Percentiles rank a stretch among this genome's conserved stretches.
phyloP scores from a whole-genome alignment of 495 filamentous ascomycete genomes.

The Penicillium longicatenatum region DNA sequence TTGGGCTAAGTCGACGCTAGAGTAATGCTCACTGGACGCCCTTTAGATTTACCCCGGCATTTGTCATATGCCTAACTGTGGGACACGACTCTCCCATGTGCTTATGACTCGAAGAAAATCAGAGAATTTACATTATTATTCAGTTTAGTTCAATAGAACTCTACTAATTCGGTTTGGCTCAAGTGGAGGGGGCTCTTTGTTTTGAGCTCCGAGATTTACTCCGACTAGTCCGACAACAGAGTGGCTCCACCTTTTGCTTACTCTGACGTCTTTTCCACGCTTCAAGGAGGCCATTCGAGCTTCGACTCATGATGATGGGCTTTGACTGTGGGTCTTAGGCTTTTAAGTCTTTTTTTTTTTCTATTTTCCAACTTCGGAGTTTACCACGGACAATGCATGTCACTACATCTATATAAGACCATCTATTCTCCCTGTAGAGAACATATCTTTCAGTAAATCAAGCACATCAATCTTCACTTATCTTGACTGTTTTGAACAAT shows the following conservation, averaged over 20 bases:
- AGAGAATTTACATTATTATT: too few species aligned
- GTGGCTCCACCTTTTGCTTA: not conserved
- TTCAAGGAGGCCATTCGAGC: conserved; percentile 13
- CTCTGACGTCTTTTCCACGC: conserved; percentile 20
- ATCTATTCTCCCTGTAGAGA: conserved; percentile 1
- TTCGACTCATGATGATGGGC: conserved; percentile 10
- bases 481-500: not conserved
- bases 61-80: not conserved
- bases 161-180: not conserved
- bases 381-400: conserved; percentile 15
- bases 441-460: conserved; percentile 6
- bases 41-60: not conserved
- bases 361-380: conserved; percentile 20
- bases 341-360: not conserved
- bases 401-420: conserved; percentile 14
- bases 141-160: not conserved
- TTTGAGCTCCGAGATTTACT: not conserved
- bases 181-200: too few species aligned
- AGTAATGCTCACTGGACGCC: conserved; percentile 7
- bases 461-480: not conserved
- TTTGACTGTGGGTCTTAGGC: conserved; percentile 18
- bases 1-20: not conserved
- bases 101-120: too few species aligned
- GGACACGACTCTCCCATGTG: too few species aligned
- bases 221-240: conserved; percentile 18